These are phyloP conservation scores for Sphaerulina musiva DNA, from an alignment of 2,329 filamentous ascomycete genomes.

Conservation along the genomic window DNA sequence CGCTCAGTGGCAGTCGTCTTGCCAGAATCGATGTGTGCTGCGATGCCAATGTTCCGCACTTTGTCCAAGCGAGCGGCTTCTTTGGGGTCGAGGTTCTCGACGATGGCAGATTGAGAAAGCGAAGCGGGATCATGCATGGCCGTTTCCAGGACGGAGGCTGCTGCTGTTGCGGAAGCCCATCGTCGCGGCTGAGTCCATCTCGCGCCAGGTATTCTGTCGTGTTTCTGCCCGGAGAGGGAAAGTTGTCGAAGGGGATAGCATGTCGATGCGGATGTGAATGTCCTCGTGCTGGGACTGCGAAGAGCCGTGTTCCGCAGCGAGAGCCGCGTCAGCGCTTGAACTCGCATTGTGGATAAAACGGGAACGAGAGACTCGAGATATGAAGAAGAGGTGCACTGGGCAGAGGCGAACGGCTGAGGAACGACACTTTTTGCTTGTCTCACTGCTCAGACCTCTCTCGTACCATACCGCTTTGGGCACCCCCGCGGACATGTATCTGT, in stretches of 20 bases:
- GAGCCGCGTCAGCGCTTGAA: conserved; percentile 23
- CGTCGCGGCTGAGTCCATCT: conserved; percentile 16
- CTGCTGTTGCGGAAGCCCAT: conserved; percentile 28
- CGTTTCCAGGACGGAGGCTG: conserved; percentile 43
- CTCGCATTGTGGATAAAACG: conserved; percentile 17
- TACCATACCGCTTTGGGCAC: no score
- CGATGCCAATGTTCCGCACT: conserved; percentile 97
- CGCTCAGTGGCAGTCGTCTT: conserved; percentile 96
- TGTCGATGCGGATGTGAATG: conserved; percentile 19
- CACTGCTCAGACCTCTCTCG: no score
- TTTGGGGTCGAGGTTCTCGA: conserved; percentile 70
- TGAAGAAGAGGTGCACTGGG: no score
- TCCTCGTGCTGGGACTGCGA: conserved; percentile 18
- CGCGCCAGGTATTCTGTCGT: conserved; percentile 25
- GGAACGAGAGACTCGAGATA: background rate
- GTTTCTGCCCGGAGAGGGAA: conserved; percentile 23
- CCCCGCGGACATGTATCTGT: no score
- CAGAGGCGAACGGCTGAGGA: no score
- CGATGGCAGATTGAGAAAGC: conserved; percentile 59
- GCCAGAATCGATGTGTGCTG: conserved; percentile 95
- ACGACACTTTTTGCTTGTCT: no score
- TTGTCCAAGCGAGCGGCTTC: conserved; percentile 71
- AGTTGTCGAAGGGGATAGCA: conserved; percentile 7
- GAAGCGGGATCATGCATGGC: conserved; percentile 51
- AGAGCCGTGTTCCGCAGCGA: conserved; percentile 26